Evolutionary conservation across 2,329 filamentous ascomycete genomes (phyloP), one percentile per base, ranked within the genome.

Genomic region (Aureobasidium sp.): DNA sequence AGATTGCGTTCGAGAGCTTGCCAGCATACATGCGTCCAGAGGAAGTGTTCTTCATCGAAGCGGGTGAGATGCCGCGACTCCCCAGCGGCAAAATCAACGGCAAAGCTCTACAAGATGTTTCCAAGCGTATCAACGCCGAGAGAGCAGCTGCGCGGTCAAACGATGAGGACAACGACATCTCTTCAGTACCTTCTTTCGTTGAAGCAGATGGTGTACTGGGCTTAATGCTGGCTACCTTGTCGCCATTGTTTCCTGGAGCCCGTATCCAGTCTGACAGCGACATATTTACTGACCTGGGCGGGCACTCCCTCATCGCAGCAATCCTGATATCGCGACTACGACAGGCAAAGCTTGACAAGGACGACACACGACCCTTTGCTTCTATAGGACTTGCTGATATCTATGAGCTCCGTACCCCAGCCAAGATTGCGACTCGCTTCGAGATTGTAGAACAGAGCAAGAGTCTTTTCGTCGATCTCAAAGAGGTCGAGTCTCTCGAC

Each of bases 11-110:
- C 9, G 49, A 39, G 3, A 53, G 49, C 15, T 39, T 53, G 14
- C 49, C 49, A 12, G 34, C 49, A 12, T 53, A 53, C 22, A 53
- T 53, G 49, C 49, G 49, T 39, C 49, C 49, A 6, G 49, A 53
- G 14, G 36, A n/a, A n/a, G 20, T 39, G 12, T 41, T 41, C 14
- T 53, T 41, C 36, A 36, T 53, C 4, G 34, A 29, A 27, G n/a
- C 49, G 3, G 3, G 12, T 29, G 49, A 53, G 7, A 53, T 53
- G 49, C 49, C 49, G 1, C 34, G 49, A 41, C 36, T 53, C 2
- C 49, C 49, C 12, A 53, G 49, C 22, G 49, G 49, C 49, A 53
- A 53, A 15, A 53, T 41, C 36, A 53, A 53, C 14, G 36, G 31
- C 3, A 41, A 53, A 53, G 49, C 49, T 15, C 36, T 53, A 9